Conservation (phyloP, 345 rosid genomes). For the Eucalyptus grandis region DNA sequence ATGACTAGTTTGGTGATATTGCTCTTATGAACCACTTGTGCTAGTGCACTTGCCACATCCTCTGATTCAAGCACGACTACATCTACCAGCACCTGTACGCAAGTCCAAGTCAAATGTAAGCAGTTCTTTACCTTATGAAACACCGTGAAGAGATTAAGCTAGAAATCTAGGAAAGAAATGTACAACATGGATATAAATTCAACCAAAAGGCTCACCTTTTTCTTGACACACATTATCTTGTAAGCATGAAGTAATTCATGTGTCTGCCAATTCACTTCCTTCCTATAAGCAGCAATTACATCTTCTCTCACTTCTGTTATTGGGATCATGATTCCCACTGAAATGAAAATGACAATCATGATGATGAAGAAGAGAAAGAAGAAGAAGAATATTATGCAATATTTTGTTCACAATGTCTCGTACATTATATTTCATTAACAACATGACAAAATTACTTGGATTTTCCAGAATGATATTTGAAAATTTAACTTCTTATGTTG, state of each 20-base stretch:
- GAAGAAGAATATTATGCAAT: not conserved
- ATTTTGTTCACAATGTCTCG: not conserved
- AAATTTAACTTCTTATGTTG: not conserved
- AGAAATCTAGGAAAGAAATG: not conserved
- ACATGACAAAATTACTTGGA: not conserved
- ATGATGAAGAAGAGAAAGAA: not conserved
- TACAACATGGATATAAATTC: not conserved
- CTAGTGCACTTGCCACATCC: constrained; percentile 55
- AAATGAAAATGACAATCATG: not conserved
- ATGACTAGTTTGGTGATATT: constrained; percentile 52
- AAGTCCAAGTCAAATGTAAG: not conserved
- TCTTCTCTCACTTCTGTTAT: constrained; percentile 66
- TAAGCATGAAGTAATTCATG: constrained; percentile 48
- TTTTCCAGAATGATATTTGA: not conserved
- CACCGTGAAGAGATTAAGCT: not conserved
- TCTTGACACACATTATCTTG: constrained; percentile 48
- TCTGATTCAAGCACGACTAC: constrained; percentile 43
- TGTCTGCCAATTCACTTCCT: constrained; percentile 59
- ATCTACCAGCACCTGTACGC: constrained; percentile 48
- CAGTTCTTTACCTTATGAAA: not conserved
- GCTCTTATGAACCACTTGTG: constrained; percentile 41
- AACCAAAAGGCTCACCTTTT: constrained; percentile 24
- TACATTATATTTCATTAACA: not conserved
- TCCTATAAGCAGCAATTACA: constrained; percentile 58
- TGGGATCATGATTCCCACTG: constrained; percentile 22